phyloP scores from a whole-genome alignment of 768 basidiomycete genomes.

The Russula vinacea region DNA sequence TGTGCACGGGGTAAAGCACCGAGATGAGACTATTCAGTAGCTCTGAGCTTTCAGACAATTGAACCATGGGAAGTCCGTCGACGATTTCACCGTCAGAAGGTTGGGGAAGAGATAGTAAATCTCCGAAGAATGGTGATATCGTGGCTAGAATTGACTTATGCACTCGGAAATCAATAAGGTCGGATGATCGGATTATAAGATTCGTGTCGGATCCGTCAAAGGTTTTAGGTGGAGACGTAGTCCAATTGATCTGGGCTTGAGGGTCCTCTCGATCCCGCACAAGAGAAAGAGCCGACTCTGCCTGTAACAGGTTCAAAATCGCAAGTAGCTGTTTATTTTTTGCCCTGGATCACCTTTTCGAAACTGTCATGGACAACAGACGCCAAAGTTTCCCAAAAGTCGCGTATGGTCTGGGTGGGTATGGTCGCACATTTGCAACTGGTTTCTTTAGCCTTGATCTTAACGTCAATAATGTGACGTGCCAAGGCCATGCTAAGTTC shows the following conservation, averaged over 20 bases:
- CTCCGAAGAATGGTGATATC: slow-evolving; percentile 16
- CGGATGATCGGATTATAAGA: slow-evolving; percentile 11
- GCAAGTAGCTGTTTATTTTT: too few relatives aligned
- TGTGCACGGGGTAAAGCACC: slow-evolving; percentile 15
- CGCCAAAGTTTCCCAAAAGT: slow-evolving; percentile 6
- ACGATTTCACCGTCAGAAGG: background rate
- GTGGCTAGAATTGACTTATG: slow-evolving; percentile 14
- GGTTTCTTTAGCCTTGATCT: too few relatives aligned
- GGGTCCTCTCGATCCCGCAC: background rate
- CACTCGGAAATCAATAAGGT: slow-evolving; percentile 8
- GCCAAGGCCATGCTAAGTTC: background rate
- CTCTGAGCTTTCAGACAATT: slow-evolving; percentile 9
- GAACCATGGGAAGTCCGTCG: slow-evolving; percentile 6
- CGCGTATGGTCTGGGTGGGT: background rate
- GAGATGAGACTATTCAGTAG: slow-evolving; percentile 14
- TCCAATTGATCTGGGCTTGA: background rate
- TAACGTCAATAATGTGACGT: background rate
- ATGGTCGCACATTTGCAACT: background rate
- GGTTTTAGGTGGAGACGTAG: background rate
- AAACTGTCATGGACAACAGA: background rate
- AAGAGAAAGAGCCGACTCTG: background rate
- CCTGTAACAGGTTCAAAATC: background rate
- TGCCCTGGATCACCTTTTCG: background rate
- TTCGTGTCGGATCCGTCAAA: background rate
- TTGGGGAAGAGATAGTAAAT: slow-evolving; percentile 25